Percentiles rank a stretch among this genome's conserved stretches.
Conservation (phyloP, 1,284 basidiomycete genomes). For the Rhodotorula sp. region DNA sequence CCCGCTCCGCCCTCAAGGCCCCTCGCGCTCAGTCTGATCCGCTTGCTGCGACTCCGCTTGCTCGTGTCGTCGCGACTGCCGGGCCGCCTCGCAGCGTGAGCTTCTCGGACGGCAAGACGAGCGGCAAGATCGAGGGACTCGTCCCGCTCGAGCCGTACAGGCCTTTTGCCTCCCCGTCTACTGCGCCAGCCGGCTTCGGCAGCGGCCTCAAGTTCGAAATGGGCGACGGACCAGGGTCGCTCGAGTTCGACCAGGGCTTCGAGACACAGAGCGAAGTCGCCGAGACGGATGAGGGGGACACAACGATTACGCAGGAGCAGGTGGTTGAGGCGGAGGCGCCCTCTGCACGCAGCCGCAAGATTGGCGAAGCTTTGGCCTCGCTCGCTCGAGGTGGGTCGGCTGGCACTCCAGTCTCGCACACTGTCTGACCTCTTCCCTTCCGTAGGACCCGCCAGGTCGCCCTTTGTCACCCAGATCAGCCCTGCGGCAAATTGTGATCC, state of each 20-base stretch:
- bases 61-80: neutral
- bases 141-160: neutral
- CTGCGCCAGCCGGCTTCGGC: neutral
- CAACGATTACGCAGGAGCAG: constrained; percentile 7
- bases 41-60: constrained; percentile 9
- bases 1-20: constrained; percentile 32
- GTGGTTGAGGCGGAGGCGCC: constrained; percentile 6
- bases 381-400: constrained; percentile 6
- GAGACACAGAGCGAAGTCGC: constrained; percentile 19
- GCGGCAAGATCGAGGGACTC: constrained; percentile 74
- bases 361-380: constrained; percentile 7
- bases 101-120: constrained; percentile 85
- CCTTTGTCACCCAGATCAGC: neutral
- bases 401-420: neutral
- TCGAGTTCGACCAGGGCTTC: constrained; percentile 11
- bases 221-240: constrained; percentile 11
- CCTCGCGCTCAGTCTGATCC: constrained; percentile 25
- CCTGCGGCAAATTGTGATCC: neutral
- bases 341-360: constrained; percentile 48
- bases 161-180: neutral
- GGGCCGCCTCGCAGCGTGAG: constrained; percentile 75
- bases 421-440: neutral
- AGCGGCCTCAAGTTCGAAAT: neutral
- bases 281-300: constrained; percentile 3
- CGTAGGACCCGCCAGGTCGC: constrained; percentile 20